A percentile compares a stretch with the other conserved stretches of the same genome.
phyloP scores from a whole-genome alignment of 1,284 basidiomycete genomes.

The Thelephora terrestris region DNA sequence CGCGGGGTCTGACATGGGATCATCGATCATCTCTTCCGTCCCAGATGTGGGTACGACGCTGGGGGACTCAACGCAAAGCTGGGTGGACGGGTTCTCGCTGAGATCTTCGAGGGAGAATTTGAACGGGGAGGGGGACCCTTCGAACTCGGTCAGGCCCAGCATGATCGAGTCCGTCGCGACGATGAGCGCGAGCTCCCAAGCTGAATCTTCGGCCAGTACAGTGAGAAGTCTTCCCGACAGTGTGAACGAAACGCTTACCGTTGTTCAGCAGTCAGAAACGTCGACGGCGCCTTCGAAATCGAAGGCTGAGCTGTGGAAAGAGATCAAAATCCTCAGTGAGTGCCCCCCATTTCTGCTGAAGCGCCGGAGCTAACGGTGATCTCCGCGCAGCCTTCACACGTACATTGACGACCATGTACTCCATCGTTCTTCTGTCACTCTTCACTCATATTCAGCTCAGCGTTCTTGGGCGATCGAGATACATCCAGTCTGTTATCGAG shows the following conservation, averaged over 20 bases:
- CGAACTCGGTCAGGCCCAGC: not conserved
- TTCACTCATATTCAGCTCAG: slow-evolving; percentile 79
- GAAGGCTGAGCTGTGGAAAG: slow-evolving; percentile 72
- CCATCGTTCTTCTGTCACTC: slow-evolving; percentile 70
- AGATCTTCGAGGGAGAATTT: not conserved
- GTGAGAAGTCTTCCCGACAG: not conserved
- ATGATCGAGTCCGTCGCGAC: not conserved
- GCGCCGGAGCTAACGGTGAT: not conserved
- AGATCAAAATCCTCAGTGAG: slow-evolving; percentile 71
- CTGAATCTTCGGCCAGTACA: not conserved
- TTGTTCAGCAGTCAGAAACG: not conserved
- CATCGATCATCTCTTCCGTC: slow-evolving; percentile 27
- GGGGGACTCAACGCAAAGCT: slow-evolving; percentile 35
- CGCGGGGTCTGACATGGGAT: slow-evolving; percentile 40
- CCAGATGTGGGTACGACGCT: slow-evolving; percentile 18
- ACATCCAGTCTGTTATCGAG: slow-evolving; percentile 62
- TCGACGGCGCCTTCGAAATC: slow-evolving; percentile 22
- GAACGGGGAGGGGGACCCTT: not conserved
- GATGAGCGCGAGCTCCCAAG: not conserved
- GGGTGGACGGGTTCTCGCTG: slow-evolving; percentile 37
- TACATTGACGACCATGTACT: slow-evolving; percentile 78
- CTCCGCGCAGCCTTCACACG: slow-evolving; percentile 64
- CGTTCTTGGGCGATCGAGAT: slow-evolving; percentile 74
- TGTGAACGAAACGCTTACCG: slow-evolving; percentile 5
- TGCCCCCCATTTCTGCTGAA: slow-evolving; percentile 1